phyloP scores from a whole-genome alignment of 2,329 filamentous ascomycete species.

The Ambrosiella beaveri region DNA sequence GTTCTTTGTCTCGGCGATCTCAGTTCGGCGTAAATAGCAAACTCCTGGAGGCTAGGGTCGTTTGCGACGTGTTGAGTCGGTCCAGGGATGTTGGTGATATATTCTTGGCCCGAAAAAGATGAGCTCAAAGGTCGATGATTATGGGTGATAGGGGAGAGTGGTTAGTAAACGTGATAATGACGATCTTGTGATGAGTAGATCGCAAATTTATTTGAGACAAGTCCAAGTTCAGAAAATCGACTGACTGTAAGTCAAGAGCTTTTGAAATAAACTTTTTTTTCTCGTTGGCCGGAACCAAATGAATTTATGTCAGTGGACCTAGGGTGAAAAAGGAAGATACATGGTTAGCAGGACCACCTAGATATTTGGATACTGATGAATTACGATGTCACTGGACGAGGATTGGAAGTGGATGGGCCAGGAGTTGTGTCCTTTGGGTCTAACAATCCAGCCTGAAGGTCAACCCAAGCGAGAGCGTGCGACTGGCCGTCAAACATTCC shows the following conservation, averaged over 20 bases:
- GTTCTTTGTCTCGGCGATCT: too few species aligned
- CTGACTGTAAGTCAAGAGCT: neutral
- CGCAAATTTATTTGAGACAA: constrained; percentile 1
- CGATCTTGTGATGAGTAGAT: neutral
- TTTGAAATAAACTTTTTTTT: neutral
- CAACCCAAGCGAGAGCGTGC: neutral
- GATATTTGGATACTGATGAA: neutral
- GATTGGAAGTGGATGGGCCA: neutral
- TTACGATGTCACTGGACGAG: neutral
- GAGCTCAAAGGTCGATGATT: too few species aligned
- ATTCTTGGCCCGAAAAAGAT: too few species aligned
- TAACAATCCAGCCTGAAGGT: neutral
- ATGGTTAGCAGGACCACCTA: constrained; percentile 5
- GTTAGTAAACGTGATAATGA: too few species aligned
- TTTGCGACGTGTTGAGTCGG: too few species aligned
- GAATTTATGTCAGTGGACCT: neutral
- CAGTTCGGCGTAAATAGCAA: too few species aligned
- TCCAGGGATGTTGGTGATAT: too few species aligned
- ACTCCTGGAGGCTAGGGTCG: too few species aligned
- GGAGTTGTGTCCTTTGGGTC: neutral
- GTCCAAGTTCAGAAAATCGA: neutral
- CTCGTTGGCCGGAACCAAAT: neutral
- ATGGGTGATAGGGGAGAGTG: too few species aligned
- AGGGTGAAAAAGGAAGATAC: neutral
- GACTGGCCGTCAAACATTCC: neutral